A percentile compares a stretch with the other conserved stretches of the same genome.
Conservation (phyloP, 192 early-diverging fungal species). For the Obelidium mucronatum region DNA sequence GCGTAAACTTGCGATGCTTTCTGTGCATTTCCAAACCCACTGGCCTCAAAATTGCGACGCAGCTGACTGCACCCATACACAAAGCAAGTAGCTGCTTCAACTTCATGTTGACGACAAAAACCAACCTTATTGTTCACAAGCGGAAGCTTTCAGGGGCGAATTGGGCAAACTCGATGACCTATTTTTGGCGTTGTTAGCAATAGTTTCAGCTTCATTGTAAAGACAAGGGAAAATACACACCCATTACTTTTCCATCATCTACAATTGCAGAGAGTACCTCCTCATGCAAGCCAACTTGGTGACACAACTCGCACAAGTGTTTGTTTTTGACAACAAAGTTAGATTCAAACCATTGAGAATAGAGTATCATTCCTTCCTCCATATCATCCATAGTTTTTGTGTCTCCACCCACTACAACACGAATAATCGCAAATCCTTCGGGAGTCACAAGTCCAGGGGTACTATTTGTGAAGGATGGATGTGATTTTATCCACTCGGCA, state of each 20-base stretch:
- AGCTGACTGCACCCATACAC: neutral
- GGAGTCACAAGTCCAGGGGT: neutral
- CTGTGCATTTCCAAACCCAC: neutral
- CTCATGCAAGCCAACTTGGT: neutral
- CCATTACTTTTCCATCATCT: neutral
- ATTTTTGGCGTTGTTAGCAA: neutral
- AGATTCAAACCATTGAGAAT: neutral
- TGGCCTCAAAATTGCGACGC: neutral
- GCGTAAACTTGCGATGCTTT: neutral
- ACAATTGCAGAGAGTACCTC: neutral
- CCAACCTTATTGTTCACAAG: neutral
- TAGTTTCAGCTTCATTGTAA: too few relatives aligned
- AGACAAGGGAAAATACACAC: too few relatives aligned
- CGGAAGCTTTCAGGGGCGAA: neutral
- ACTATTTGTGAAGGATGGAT: neutral
- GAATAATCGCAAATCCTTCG: neutral
- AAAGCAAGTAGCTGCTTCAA: neutral
- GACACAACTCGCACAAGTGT: neutral
- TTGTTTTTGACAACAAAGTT: neutral
- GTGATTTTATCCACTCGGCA: neutral
- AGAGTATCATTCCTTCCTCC: neutral
- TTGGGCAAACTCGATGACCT: neutral
- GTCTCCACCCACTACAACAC: neutral
- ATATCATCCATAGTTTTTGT: neutral
- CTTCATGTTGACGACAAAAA: neutral